Evolutionary conservation across 208 protist genomes (phyloP).

Genomic region (Trypanosoma congolense): DNA sequence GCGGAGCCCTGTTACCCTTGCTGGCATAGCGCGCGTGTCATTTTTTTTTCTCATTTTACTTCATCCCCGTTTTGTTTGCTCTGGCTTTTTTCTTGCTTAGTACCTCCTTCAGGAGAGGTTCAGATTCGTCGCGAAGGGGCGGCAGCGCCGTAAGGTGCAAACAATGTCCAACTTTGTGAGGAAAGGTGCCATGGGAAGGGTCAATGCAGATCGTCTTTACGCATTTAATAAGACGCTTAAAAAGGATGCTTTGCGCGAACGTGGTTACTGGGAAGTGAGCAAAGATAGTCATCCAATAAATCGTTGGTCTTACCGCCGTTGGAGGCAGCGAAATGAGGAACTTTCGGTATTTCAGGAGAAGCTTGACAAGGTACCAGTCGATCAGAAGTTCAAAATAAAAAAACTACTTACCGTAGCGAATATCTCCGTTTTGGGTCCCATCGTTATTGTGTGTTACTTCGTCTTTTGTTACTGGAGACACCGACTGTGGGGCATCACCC

Average conservation of each 20-base stretch:
- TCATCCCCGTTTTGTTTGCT: no score
- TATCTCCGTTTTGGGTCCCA: slow-evolving; percentile 62
- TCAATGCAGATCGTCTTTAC: slow-evolving; percentile 65
- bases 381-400: slow-evolving; percentile 86
- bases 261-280: slow-evolving; percentile 74
- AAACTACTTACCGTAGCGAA: slow-evolving; percentile 79
- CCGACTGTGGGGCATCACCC: slow-evolving; percentile 67
- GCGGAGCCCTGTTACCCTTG: no score
- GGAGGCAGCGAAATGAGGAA: slow-evolving; percentile 69
- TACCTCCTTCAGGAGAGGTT: no score
- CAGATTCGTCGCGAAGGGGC: no score
- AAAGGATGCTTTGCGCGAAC: slow-evolving; percentile 60
- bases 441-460: slow-evolving; percentile 61
- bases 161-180: slow-evolving; percentile 58
- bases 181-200: slow-evolving; percentile 43
- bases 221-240: slow-evolving; percentile 84
- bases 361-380: slow-evolving; percentile 63
- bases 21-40: no score
- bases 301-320: slow-evolving; percentile 70
- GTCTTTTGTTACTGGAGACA: slow-evolving; percentile 64
- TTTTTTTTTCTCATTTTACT: no score
- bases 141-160: background rate
- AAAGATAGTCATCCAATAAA: slow-evolving; percentile 82
- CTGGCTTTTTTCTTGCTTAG: no score
- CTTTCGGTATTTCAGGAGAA: slow-evolving; percentile 79